Evolutionary conservation across 352 stramenopile species (phyloP).

Genomic region (Vaucheria bursata): DNA sequence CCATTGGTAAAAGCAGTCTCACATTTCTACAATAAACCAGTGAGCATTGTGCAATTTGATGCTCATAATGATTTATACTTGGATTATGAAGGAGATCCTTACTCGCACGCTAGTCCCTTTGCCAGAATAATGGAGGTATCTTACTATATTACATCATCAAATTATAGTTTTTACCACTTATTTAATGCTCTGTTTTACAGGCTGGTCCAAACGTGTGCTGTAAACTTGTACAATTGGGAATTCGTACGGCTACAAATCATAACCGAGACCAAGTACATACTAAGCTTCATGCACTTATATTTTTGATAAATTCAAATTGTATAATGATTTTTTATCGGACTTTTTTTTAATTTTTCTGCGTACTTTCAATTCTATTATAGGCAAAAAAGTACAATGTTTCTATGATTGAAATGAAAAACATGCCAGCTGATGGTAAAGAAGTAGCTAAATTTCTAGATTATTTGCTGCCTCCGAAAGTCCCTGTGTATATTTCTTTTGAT

Average conservation of each 20-base stretch:
- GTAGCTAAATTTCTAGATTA: neutral
- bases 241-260: constrained; percentile 29
- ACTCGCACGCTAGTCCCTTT: constrained; percentile 36
- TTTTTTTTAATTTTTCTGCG: too few species aligned
- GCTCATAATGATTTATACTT: constrained; percentile 35
- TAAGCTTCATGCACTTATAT: too few species aligned
- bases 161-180: too few species aligned
- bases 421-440: constrained; percentile 6
- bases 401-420: constrained; percentile 16
- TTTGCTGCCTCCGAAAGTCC: constrained; percentile 9
- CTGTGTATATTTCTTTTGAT: constrained; percentile 38
- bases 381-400: constrained; percentile 12
- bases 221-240: constrained; percentile 28
- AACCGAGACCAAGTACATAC: neutral
- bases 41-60: constrained; percentile 43
- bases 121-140: constrained; percentile 34
- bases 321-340: too few species aligned
- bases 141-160: too few species aligned
- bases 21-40: neutral
- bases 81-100: constrained; percentile 16
- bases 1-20: constrained; percentile 20
- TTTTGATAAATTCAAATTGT: too few species aligned
- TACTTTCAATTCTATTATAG: too few species aligned
- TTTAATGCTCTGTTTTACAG: too few species aligned
- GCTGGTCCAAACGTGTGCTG: constrained; percentile 4